Conservation (phyloP, 2,329 filamentous ascomycete genomes). For the Penicillium brevicompactum region DNA sequence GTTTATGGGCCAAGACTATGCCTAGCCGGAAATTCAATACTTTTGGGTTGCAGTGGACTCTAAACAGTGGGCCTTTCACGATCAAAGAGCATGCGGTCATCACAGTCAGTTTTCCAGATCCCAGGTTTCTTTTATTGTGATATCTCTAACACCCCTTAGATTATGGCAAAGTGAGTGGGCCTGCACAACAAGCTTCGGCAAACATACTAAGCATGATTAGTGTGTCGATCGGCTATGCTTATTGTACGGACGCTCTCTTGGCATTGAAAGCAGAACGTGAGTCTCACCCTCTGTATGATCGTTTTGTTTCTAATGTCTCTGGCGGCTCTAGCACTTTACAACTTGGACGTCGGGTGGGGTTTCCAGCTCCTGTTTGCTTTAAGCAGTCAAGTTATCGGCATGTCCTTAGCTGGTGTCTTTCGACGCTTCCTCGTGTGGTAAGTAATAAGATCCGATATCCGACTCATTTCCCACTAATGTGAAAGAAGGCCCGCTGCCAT, state of each 20-base stretch:
- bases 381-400: conserved; percentile 57
- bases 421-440: conserved; percentile 63
- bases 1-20: conserved; percentile 36
- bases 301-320: neutral
- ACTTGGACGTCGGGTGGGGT: conserved; percentile 26
- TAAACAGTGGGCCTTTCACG: conserved; percentile 43
- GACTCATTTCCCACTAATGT: neutral
- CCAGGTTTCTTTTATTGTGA: too few relatives aligned
- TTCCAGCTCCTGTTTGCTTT: conserved; percentile 29
- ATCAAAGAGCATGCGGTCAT: conserved; percentile 45
- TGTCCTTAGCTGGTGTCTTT: conserved; percentile 63
- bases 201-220: conserved; percentile 8
- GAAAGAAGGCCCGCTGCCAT: conserved; percentile 55
- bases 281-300: neutral
- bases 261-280: conserved; percentile 27
- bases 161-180: conserved; percentile 21
- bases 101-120: conserved; percentile 41
- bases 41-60: conserved; percentile 35
- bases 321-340: conserved; percentile 19
- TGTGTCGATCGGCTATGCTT: conserved; percentile 30
- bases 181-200: neutral
- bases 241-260: conserved; percentile 29
- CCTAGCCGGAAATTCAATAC: conserved; percentile 34
- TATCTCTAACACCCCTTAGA: neutral
- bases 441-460: neutral